Evolutionary conservation across 2,329 filamentous ascomycete genomes (phyloP), one percentile per base, ranked within the genome.

Genomic region (Xylariaceae sp.): DNA sequence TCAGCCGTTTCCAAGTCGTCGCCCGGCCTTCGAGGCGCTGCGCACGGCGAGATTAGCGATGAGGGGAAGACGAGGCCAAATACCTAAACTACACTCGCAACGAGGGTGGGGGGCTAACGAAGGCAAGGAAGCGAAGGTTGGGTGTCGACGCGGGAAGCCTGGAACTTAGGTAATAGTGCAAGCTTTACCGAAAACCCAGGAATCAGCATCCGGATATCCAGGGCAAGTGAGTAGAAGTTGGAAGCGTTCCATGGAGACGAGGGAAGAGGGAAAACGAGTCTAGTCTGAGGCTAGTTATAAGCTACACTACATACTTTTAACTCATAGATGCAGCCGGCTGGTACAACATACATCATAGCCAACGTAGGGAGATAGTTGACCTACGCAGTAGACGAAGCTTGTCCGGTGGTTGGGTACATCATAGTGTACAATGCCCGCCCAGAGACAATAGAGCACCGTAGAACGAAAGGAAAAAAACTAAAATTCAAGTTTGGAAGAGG

Each of bases 391-490:
- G 9, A 34, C 32, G 32, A 4, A 34, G 32, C 9, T 34, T 34
- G 37, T 26, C 39, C 29, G 26, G n/a, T 47, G 50, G 41, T 43
- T 47, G 36, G 37, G 36, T 39, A n/a, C 44, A 47, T 51, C n/a
- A n/a, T n/a, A n/a, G n/a, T n/a, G n/a, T n/a, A 32, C 30, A 46
- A 21, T 37, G 36, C 18, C 37, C 26, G 15, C 34, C 13, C 36
- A 34, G 46, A 45, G 45, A 39, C 22, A 41, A 53, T 41, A 46
- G 46, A 43, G 39, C 39, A 45, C 39, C 39, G 45, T 32, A 8
- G 42, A 44, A n/a, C n/a, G n/a, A 30, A 47, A 36, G 3, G 37
- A 22, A 8, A 40, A 3, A 7, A 29, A 13, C 3, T 34, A 13
- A 44, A 13, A 16, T 2, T 37, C 32, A 19, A 47, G 13, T 4